These are phyloP conservation scores for Carex sylvatica DNA, from an alignment of 202 grass and related monocot genomes.

Conservation along the genomic window DNA sequence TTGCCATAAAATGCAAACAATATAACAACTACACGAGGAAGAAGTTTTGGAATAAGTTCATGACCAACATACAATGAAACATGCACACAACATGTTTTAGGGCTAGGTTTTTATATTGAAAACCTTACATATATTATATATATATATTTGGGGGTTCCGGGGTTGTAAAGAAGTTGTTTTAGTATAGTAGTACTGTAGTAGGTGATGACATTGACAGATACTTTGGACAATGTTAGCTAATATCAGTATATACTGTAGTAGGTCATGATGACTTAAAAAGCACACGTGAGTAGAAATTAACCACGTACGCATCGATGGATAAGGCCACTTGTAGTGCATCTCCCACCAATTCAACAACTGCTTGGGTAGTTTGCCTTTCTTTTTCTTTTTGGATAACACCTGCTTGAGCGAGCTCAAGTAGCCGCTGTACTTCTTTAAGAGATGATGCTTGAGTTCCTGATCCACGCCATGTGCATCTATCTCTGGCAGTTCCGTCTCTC, in stretches of 20 bases:
- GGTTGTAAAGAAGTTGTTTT: neutral
- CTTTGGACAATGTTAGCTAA: neutral
- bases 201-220: neutral
- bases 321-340: constrained; percentile 96
- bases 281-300: neutral
- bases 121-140: constrained; percentile 21
- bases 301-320: constrained; percentile 72
- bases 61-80: constrained; percentile 3
- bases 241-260: no score
- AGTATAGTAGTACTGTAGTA: neutral
- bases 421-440: constrained; percentile 96
- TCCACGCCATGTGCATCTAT: constrained; percentile 81
- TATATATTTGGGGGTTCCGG: neutral
- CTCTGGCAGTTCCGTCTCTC: constrained; percentile 77
- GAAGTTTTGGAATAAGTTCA: constrained; percentile 5
- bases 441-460: constrained; percentile 93
- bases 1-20: neutral
- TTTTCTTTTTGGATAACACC: constrained; percentile 98
- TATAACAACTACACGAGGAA: neutral
- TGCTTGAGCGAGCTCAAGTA: constrained; percentile 97
- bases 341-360: constrained; percentile 98
- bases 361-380: constrained; percentile 96
- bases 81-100: constrained; percentile 14
- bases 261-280: neutral
- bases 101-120: neutral